Evolutionary conservation across 306 rosid species (phyloP), one percentile per base, ranked within the genome.

Genomic region (Trifolium dubium): DNA sequence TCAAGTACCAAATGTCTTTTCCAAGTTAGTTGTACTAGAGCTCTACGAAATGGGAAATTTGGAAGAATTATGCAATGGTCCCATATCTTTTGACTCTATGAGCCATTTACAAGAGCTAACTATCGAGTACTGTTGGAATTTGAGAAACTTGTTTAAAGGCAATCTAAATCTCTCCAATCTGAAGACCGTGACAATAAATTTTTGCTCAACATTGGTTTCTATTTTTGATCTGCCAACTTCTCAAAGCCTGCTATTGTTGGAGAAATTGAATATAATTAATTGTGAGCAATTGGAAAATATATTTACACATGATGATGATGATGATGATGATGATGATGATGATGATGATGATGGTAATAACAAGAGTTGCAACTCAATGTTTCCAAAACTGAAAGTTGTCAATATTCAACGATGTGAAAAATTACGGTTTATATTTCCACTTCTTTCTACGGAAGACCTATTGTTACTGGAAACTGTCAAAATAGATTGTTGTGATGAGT

Each of bases 51-150:
- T 61, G 62, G 10, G 62, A 6, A 6, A 17, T 6, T 12, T 73
- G 39, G 23, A 44, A 47, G 50, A 32, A 74, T 18, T 74, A 5
- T 62, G 49, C 50, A 30, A 11, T 17, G 70, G 78, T 34, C 28
- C 76, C 28, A 8, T 54, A n/a, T 59, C 54, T 10, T 2, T 3
- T 19, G 66, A 39, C 54, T 64, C n/a, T 10, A 4, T 75, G 3
- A 64, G 39, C 17, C 15, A 13, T 31, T 30, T 76, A 76, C 3
- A 64, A 17, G 2, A 10, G 0, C 2, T 53, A n/a, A 0, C 0
- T 3, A 11, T 75, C 0, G 0, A 0, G 0, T 0, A 2, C 0
- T 76, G 73, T 32, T 0, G 1, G 0, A 8, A 11, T n/a, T 10
- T 61, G n/a, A 1, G n/a, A 60, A 31, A 37, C 29, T 61, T 62